Evolutionary conservation across 805 yeast species (phyloP), one percentile per base, ranked within the genome.

Genomic region (Tetrapisispora namnaoensis): DNA sequence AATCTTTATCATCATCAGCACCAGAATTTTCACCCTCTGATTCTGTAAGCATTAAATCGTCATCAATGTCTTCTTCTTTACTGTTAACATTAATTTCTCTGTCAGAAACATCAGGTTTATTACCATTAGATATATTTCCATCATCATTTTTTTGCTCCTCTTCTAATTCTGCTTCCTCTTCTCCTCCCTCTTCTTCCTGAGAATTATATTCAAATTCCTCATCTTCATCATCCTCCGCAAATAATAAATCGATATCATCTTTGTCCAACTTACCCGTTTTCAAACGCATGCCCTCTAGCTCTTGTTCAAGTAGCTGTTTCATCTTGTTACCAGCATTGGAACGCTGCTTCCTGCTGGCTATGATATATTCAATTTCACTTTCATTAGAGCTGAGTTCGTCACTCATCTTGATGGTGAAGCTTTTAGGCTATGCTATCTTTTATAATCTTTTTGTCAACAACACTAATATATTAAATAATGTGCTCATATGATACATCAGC

Each of bases 281-380:
- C 4, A 55, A 49, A 39, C 56, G 52, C 49, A 61, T 51, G 17
- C 78, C 83, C 53, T 78, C 85, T 13, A 65, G 48, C 44, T 66
- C 95, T 28, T 86, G 74, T 50, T 80, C 84, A 18, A 93, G 69
- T 51, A 93, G 73, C 49, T 80, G 79, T 58, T 79, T 78, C 62
- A 93, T 71, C 48, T 93, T 73, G 46, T 86, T 83, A 16, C 99
- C 99, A 1, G 99, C 99, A 68, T 91, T 93, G 41, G 88, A 66
- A 48, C 99, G 78, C 54, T 87, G 73, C 51, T 79, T 70, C 52
- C 97, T 76, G 3, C 95, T 83, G 20, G 85, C 79, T 56, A 84
- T 83, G 49, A 88, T 72, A 57, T 78, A 74, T 42, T 81, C 83
- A 36, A 72, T 77, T 21, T 55, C 52, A 40, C 48, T 46, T 17